Base-by-base conservation (phyloP, 2,329 filamentous ascomycete genomes). In the Phialophora expanda region DNA sequence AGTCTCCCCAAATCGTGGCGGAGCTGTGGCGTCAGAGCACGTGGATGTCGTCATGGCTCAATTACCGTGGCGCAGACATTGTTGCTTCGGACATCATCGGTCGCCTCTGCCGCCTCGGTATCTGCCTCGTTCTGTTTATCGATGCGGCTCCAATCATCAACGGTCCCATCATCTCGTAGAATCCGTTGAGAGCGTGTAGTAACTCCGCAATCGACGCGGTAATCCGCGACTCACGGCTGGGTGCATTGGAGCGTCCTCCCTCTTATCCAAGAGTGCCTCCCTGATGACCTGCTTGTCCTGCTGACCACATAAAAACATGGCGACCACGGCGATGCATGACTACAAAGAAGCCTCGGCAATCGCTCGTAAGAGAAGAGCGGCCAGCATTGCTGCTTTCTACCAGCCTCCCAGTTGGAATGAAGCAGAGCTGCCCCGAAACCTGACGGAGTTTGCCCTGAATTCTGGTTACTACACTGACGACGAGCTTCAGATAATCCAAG, bases 381-480 rank as follows among this genome's bases (percentile, higher is more conserved):
- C 69, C 32, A 71, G 60, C 20, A 72, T 72, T 57, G 66, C 65
- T 24, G 71, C 71, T n/a, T 71, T 64, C 55, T 71, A 70, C 64
- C 63, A 69, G 48, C 61, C 67, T 34, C 71, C 71, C 5, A 56
- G 51, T 3, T 68, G 67, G 53, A 68, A 71, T n/a, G 66, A 71
- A 56, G 61, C 51, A 50, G 62, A 69, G 26, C 62, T 72, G 17
- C 71, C 71, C 17, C 64, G 66, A 46, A 72, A 72, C 38, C 58
- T 72, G 56, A 69, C 69, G 28, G 69, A 72, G 26, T 70, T 70
- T 55, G 63, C 69, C 8, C 60, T 72, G 38, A 69, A 72, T 72
- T 89, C 86, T 0, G 86, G 86, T 2, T 87, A 87, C 81, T 87
- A 90, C 69, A 86, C 79, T 8, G 46, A 66, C 9, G 69, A 76